Evolutionary conservation across 1,139 yeast genomes (phyloP).

Genomic region (Debaryomycetaceae sp.): DNA sequence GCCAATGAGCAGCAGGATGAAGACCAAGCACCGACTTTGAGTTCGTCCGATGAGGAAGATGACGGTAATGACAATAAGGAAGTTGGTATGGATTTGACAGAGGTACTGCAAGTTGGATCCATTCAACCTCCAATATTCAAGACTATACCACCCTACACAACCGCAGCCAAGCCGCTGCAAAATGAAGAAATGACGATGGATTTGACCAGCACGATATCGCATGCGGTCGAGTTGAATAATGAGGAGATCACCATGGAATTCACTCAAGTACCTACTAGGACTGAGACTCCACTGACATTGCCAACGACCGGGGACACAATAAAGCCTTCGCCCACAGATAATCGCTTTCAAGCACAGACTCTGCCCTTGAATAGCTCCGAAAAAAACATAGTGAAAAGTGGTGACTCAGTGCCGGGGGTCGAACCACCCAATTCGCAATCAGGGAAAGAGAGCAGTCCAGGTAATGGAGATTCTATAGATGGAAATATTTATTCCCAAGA

Average conservation of each 20-base stretch:
- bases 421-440: too few species aligned
- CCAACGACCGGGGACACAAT: background rate
- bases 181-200: constrained; percentile 5
- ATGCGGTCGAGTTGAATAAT: background rate
- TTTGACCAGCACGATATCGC: background rate
- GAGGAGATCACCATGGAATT: constrained; percentile 12
- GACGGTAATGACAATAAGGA: constrained; percentile 9
- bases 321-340: background rate
- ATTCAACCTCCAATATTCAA: background rate
- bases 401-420: too few species aligned
- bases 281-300: constrained; percentile 1
- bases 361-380: background rate
- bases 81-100: constrained; percentile 23
- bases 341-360: background rate
- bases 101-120: constrained; percentile 4
- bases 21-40: background rate
- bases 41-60: background rate
- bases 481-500: background rate
- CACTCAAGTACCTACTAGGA: constrained; percentile 4
- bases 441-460: too few species aligned
- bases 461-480: background rate
- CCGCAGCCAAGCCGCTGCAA: background rate
- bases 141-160: background rate
- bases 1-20: background rate
- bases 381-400: too few species aligned